Evolutionary conservation across 768 basidiomycete species (phyloP), one percentile per base, ranked within the genome.

Genomic region (Nidula microcarpa): DNA sequence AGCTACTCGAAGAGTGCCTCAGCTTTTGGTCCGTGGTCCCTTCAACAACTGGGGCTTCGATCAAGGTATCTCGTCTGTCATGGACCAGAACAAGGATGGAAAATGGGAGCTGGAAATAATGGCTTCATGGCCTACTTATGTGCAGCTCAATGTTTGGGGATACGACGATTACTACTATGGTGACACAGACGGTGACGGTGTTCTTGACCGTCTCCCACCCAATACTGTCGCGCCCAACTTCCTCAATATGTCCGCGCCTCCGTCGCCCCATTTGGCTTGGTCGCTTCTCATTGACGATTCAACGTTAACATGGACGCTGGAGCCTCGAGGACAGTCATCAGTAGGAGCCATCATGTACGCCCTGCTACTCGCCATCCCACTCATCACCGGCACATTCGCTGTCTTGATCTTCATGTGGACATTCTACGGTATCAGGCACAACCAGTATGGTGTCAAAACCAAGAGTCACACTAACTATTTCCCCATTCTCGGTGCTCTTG

Each of bases 21-120:
- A 94, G 61, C 76, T 95, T 60, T 72, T 97, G 50, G 89, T 85
- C 43, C 87, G 94, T 60, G 94, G 94, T 47, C 84, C 86, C 0
- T 97, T 91, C 80, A 97, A 97, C 62, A 70, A 79, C 35, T 97
- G 93, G 92, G 94, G 94, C 52, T 94, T 84, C 65, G 94, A 97
- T 72, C 74, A 84, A 53, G 94, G 94, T 61, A 80, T 93, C 43
- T 58, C 81, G 0, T 79, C 89, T 39, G 60, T 79, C 57, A 91
- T 96, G 87, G 70, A 68, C 32, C 81, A 84, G 53, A 78, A 78
- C 47, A 68, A 72, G 6, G 78, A 91, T 46, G 80, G 86, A 49
- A 74, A 76, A 48, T 96, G 94, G 92, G 85, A 91, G 56, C 77
- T 94, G 46, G 87, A 93, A 67, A 86, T 96, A 64, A 94, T 93